Conservation (phyloP, 2,329 filamentous ascomycete genomes). For the Fusarium mundagurra region DNA sequence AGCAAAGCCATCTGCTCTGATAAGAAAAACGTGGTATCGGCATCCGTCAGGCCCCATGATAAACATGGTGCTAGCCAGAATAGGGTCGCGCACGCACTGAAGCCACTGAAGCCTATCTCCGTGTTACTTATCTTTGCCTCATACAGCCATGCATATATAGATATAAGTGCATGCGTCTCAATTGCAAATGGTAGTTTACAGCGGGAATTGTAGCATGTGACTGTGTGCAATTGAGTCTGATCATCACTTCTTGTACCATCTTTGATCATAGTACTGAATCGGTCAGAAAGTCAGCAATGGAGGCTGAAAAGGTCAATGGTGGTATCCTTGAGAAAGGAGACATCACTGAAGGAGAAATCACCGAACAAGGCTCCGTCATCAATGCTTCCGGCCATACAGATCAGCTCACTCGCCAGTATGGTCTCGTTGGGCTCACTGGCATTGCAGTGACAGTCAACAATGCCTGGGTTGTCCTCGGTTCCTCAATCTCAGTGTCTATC, state of each 20-base stretch:
- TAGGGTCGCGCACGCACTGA: background rate
- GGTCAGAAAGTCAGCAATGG: background rate
- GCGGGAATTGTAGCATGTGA: background rate
- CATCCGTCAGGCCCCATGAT: background rate
- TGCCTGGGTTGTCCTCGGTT: conserved; percentile 41
- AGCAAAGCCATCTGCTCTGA: background rate
- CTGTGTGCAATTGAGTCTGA: fast-evolving
- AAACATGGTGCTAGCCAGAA: conserved; percentile 25
- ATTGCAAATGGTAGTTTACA: fast-evolving
- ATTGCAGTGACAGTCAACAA: conserved; percentile 43
- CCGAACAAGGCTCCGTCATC: conserved; percentile 10
- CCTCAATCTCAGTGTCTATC: conserved; percentile 39
- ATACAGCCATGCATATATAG: background rate
- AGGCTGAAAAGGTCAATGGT: conserved; percentile 6
- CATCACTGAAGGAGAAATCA: conserved; percentile 16
- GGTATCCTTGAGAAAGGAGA: conserved; percentile 15
- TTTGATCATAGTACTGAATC: background rate
- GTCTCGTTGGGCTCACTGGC: conserved; percentile 37
- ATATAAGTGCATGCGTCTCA: background rate
- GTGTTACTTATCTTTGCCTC: background rate
- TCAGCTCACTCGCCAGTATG: conserved; percentile 38
- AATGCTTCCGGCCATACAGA: conserved; percentile 38
- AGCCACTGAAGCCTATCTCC: background rate
- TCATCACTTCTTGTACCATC: background rate
- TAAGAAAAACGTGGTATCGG: conserved; percentile 4